phyloP scores from a whole-genome alignment of 164 flowering plant genomes.

The Dillenia suffruticosa region DNA sequence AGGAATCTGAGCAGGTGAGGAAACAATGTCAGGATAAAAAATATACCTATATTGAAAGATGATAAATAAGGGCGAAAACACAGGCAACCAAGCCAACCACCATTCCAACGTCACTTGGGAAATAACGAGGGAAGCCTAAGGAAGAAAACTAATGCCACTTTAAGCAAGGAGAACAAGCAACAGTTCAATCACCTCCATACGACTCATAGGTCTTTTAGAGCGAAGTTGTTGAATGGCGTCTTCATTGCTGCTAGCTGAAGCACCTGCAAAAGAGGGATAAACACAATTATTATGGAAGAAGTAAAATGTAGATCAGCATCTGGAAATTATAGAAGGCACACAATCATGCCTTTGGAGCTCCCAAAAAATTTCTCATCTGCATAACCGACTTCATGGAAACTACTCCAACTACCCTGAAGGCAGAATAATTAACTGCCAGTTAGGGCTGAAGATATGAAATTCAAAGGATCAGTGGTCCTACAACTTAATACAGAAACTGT shows the following conservation, averaged over 20 bases:
- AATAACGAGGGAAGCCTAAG: background rate
- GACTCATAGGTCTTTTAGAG: constrained; percentile 76
- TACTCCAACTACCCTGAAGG: constrained; percentile 62
- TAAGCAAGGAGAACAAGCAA: background rate
- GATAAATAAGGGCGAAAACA: background rate
- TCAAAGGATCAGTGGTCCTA: constrained; percentile 1
- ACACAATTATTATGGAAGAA: background rate
- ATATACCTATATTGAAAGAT: background rate
- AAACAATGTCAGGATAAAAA: constrained; percentile 2
- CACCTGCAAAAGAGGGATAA: constrained; percentile 25
- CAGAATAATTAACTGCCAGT: constrained; percentile 7
- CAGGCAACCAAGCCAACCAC: background rate
- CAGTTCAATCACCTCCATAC: constrained; percentile 59
- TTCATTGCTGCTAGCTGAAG: constrained; percentile 46
- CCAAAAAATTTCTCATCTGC: constrained; percentile 22
- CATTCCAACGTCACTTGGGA: no score
- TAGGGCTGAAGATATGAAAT: constrained; percentile 6
- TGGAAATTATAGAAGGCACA: constrained; percentile 3
- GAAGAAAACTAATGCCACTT: background rate
- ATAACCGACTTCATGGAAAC: constrained; percentile 34
- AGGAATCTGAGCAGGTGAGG: constrained; percentile 54
- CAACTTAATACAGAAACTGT: background rate
- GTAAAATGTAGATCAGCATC: background rate
- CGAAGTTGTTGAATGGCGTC: constrained; percentile 68
- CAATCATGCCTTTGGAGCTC: constrained; percentile 43